Conservation (phyloP, 306 rosid species). For the Cucurbita argyrosperma region DNA sequence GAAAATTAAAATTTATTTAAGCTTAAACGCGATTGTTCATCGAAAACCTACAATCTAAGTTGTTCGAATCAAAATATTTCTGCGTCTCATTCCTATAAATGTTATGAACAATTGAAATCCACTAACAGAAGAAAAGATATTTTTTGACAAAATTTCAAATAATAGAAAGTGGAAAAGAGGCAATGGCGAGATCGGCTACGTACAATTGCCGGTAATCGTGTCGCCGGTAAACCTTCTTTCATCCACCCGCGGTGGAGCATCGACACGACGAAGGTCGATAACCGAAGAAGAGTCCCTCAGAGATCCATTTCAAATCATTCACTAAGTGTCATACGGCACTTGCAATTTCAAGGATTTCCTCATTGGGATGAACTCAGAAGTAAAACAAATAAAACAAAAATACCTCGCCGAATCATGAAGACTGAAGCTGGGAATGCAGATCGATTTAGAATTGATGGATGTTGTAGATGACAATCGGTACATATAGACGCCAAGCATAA, state of each 20-base stretch:
- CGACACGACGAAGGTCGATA: not conserved
- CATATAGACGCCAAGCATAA: not conserved
- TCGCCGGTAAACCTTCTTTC: not conserved
- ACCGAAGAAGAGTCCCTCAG: conserved; percentile 29
- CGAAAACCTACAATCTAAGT: not conserved
- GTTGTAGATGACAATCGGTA: not conserved
- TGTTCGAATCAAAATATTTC: too few relatives aligned
- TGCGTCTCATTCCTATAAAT: too few relatives aligned
- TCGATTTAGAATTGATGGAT: not conserved
- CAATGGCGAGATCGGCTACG: not conserved
- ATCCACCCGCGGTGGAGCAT: not conserved
- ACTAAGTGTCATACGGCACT: conserved; percentile 90
- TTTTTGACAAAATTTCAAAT: not conserved
- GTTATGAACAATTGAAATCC: not conserved
- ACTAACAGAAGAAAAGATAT: not conserved
- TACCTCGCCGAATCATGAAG: not conserved
- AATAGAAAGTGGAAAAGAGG: not conserved
- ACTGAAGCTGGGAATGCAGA: not conserved
- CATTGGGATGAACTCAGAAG: conserved; percentile 21
- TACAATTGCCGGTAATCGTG: not conserved
- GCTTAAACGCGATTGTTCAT: not conserved
- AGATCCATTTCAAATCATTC: conserved; percentile 57
- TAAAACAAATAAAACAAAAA: too few relatives aligned
- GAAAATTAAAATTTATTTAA: not conserved
- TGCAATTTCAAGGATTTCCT: conserved; percentile 62